These are phyloP conservation scores for Fusarium continuum DNA, from an alignment of 2,329 filamentous ascomycete genomes.

Conservation along the genomic window DNA sequence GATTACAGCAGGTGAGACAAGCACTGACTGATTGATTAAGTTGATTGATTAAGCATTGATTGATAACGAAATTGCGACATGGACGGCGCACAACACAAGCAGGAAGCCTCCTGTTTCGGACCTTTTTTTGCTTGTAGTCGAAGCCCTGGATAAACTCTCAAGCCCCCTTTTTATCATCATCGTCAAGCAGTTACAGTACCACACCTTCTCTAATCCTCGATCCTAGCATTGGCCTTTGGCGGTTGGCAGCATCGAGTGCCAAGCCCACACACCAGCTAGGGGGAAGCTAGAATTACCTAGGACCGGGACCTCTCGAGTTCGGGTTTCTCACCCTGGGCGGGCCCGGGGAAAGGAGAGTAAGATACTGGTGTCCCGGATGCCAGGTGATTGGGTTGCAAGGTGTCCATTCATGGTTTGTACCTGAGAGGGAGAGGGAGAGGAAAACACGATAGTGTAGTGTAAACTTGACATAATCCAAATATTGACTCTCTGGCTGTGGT, in stretches of 20 bases:
- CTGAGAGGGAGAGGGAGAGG: neutral
- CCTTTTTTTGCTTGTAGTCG: neutral
- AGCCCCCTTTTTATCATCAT: conserved; percentile 18
- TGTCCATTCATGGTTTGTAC: neutral
- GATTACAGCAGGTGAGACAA: conserved; percentile 24
- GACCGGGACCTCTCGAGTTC: conserved; percentile 25
- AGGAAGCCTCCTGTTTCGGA: conserved; percentile 14
- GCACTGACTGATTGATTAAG: conserved; percentile 29
- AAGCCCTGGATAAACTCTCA: neutral
- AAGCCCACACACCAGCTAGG: neutral
- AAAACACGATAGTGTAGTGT: no score
- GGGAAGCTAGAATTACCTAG: conserved; percentile 7
- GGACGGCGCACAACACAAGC: neutral
- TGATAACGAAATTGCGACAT: conserved; percentile 32
- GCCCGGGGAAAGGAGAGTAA: conserved; percentile 12
- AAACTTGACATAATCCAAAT: neutral
- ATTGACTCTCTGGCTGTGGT: neutral
- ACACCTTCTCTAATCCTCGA: neutral
- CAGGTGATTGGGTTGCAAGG: conserved; percentile 10
- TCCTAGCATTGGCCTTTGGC: conserved; percentile 1
- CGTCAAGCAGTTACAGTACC: conserved; percentile 16
- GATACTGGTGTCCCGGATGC: neutral
- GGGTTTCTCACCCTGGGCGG: conserved; percentile 2
- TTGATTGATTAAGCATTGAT: conserved; percentile 35
- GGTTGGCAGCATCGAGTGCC: neutral